Conservation (phyloP, 495 filamentous ascomycete genomes). For the Aspergillus ostianus region DNA sequence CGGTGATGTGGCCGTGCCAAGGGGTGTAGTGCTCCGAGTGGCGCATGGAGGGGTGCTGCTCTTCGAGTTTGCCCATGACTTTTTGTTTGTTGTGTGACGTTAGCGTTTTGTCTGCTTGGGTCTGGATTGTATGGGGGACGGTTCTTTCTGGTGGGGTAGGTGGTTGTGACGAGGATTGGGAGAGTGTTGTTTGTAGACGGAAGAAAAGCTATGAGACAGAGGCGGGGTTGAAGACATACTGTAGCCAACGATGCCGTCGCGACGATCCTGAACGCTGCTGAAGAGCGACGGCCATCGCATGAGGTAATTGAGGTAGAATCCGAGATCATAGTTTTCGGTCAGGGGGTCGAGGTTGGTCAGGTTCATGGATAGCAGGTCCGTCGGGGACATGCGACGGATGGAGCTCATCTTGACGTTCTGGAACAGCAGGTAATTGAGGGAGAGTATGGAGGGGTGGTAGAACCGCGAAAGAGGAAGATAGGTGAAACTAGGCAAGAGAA, state of each 20-base stretch:
- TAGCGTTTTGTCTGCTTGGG: slow-evolving; percentile 1
- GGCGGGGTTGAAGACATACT: slow-evolving; percentile 59
- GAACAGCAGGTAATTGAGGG: neutral
- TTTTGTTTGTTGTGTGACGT: slow-evolving; percentile 4
- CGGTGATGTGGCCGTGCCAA: slow-evolving; percentile 98
- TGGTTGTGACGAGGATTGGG: neutral
- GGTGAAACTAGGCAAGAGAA: slow-evolving; percentile 11
- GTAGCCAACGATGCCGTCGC: slow-evolving; percentile 86
- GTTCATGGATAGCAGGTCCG: slow-evolving; percentile 82
- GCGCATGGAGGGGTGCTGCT: slow-evolving; percentile 68
- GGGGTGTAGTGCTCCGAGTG: slow-evolving; percentile 84
- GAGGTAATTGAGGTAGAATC: slow-evolving; percentile 93
- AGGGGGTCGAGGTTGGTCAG: slow-evolving; percentile 82
- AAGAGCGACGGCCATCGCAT: slow-evolving; percentile 94
- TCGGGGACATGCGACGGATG: slow-evolving; percentile 66
- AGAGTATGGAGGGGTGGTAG: slow-evolving; percentile 1
- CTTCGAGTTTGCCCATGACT: slow-evolving; percentile 97
- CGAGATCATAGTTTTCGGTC: slow-evolving; percentile 93
- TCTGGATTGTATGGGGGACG: too few relatives aligned
- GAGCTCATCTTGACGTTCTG: slow-evolving; percentile 55
- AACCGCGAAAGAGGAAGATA: neutral
- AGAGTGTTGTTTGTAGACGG: neutral
- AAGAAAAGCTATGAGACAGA: neutral
- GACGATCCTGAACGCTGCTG: slow-evolving; percentile 75
- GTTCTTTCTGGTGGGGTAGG: neutral